Evolutionary conservation across 352 stramenopile species (phyloP), one percentile per base, ranked within the genome.

Genomic region (Pythium dissimile): DNA sequence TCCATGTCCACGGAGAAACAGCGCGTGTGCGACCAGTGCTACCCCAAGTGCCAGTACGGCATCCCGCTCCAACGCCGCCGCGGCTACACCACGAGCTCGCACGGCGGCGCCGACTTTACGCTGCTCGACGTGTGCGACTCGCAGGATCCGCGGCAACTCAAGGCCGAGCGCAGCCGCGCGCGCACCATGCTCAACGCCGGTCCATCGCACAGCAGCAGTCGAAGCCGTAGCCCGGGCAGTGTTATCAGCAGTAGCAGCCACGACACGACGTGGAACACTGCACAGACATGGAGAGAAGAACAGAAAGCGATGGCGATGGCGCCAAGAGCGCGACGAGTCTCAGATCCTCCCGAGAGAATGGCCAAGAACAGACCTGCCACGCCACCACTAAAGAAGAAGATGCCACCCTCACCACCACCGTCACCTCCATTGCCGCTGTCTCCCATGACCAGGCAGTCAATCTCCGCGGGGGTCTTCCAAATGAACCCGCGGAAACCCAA

Each of bases 1-100:
- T 88, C 78, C 54, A 74, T 89, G 28, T 89, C 81, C 7, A 71
- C 76, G 47, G 64, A 74, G 41, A 60, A 67, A 27, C 84, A 94
- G 66, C 84, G 84, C 52, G 81, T 90, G 34, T 94, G 84, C 57
- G 79, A 92, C 51, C 54, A 59, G 12, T 94, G 84, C 64, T 86
- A 80, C 39, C 79, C 81, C 2, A 64, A 61, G 41, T 88, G 81
- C 58, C 59, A 73, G 24, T 67, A 66, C 37, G 50, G 57, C 20
- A 54, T 67, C 54, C 34, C 64, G 37, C 52, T 56, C 41, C 58
- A 57, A 49, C 67, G 39, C 55, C 58, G 37, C 3, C 54, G 61
- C 27, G 61, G 61, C 16, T 34, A 50, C 26, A 69, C 61, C 35
- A 57, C 54, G 13, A 28, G 26, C 32, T 20, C 16, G 8, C 27